These are phyloP conservation scores for Maudiozyma serrabonitensis DNA, from an alignment of 805 yeast species.

Conservation along the genomic window DNA sequence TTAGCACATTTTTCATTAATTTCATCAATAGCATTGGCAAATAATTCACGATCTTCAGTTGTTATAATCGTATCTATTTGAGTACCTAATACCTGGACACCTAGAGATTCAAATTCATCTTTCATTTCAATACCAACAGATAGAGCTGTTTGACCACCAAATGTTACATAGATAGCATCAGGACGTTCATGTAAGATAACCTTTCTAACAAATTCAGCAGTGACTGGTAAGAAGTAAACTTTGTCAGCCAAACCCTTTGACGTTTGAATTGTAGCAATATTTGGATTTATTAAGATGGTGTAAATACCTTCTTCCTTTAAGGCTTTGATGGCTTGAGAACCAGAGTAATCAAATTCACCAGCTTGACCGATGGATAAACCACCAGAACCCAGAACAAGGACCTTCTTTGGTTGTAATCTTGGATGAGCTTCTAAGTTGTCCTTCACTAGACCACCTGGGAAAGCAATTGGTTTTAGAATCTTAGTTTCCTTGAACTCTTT, in stretches of 20 bases:
- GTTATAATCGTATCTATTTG: slow-evolving; percentile 93
- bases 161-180: slow-evolving; percentile 92
- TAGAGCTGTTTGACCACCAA: slow-evolving; percentile 98
- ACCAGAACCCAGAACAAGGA: slow-evolving; percentile 92
- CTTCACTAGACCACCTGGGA: slow-evolving; percentile 80
- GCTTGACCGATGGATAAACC: slow-evolving; percentile 98
- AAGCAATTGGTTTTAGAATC: slow-evolving; percentile 57
- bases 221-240: slow-evolving; percentile 96
- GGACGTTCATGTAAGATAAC: slow-evolving; percentile 93
- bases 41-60: slow-evolving; percentile 95
- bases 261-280: slow-evolving; percentile 97
- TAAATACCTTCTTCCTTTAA: slow-evolving; percentile 95
- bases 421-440: slow-evolving; percentile 74
- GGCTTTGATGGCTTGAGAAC: slow-evolving; percentile 98
- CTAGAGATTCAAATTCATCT: slow-evolving; percentile 86
- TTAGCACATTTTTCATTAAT: slow-evolving; percentile 93
- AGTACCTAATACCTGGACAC: slow-evolving; percentile 90
- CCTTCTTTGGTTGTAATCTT: slow-evolving; percentile 77
- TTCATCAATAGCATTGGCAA: slow-evolving; percentile 90
- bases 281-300: slow-evolving; percentile 92
- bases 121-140: slow-evolving; percentile 91
- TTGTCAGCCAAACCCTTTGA: slow-evolving; percentile 97
- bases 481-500: slow-evolving; percentile 47
- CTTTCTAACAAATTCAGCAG: slow-evolving; percentile 90
- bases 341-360: slow-evolving; percentile 98